A percentile compares a stretch with the other conserved stretches of the same genome.
phyloP scores from a whole-genome alignment of 805 yeast species.

The Lachancea sp. region DNA sequence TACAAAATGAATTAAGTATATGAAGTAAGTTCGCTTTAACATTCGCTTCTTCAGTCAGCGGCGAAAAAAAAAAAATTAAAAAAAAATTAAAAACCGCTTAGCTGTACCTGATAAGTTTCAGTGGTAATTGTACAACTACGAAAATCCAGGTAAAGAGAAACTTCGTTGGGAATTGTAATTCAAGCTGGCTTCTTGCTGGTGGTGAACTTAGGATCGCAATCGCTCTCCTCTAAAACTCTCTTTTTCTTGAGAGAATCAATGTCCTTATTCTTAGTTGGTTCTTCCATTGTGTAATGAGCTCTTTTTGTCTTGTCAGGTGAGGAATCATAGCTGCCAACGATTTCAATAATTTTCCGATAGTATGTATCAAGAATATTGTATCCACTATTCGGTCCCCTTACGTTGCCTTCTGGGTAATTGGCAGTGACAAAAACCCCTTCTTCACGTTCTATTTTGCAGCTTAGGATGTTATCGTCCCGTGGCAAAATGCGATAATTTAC shows the following conservation, averaged over 20 bases:
- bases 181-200: constrained; percentile 4
- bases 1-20: too few species aligned
- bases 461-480: constrained; percentile 35
- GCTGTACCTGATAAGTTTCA: too few species aligned
- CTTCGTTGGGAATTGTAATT: not conserved
- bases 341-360: constrained; percentile 42
- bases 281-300: constrained; percentile 19
- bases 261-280: not conserved
- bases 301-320: constrained; percentile 25
- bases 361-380: constrained; percentile 42
- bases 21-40: too few species aligned
- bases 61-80: too few species aligned
- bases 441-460: constrained; percentile 34
- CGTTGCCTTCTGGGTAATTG: constrained; percentile 6
- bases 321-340: constrained; percentile 39
- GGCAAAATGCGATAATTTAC: constrained; percentile 78
- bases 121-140: too few species aligned
- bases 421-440: constrained; percentile 6
- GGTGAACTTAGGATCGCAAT: not conserved
- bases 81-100: too few species aligned
- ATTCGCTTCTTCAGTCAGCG: too few species aligned
- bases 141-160: too few species aligned
- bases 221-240: constrained; percentile 1
- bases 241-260: not conserved
- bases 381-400: constrained; percentile 23